Percentiles rank a stretch among this genome's conserved stretches.
These are phyloP conservation scores for Tylopilus balloui DNA, from an alignment of 768 basidiomycete genomes.

Conservation along the genomic window DNA sequence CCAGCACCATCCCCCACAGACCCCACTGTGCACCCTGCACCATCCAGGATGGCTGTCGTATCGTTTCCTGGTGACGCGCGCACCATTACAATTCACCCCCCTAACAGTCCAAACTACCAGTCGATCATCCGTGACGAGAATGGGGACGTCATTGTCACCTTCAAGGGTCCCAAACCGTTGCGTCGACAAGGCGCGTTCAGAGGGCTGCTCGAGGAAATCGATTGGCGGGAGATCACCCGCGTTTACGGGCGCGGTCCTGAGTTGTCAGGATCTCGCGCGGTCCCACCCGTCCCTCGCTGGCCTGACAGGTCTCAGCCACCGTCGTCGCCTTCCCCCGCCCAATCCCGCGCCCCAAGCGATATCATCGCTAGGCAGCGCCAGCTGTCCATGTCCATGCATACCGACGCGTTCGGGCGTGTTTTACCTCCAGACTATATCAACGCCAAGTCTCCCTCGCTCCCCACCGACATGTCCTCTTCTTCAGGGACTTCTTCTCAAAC, in stretches of 20 bases:
- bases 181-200: slow-evolving; percentile 22
- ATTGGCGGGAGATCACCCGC: slow-evolving; percentile 2
- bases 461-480: slow-evolving; percentile 1
- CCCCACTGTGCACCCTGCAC: neutral
- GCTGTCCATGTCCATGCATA: neutral
- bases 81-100: slow-evolving; percentile 23
- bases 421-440: neutral
- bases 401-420: slow-evolving; percentile 13
- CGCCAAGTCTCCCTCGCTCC: neutral
- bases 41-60: slow-evolving; percentile 5
- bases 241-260: slow-evolving; percentile 18
- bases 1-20: neutral
- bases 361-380: slow-evolving; percentile 11
- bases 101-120: slow-evolving; percentile 8
- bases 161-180: slow-evolving; percentile 10
- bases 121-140: slow-evolving; percentile 16
- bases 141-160: slow-evolving; percentile 12
- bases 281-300: slow-evolving; percentile 9
- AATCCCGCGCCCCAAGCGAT: neutral
- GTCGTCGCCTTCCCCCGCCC: neutral
- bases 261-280: neutral
- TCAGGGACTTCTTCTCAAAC: neutral
- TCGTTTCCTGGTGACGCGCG: slow-evolving; percentile 21
- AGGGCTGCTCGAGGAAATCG: slow-evolving; percentile 4
- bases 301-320: slow-evolving; percentile 7